phyloP scores from a whole-genome alignment of 306 rosid species.

The Leucaena leucocephala region DNA sequence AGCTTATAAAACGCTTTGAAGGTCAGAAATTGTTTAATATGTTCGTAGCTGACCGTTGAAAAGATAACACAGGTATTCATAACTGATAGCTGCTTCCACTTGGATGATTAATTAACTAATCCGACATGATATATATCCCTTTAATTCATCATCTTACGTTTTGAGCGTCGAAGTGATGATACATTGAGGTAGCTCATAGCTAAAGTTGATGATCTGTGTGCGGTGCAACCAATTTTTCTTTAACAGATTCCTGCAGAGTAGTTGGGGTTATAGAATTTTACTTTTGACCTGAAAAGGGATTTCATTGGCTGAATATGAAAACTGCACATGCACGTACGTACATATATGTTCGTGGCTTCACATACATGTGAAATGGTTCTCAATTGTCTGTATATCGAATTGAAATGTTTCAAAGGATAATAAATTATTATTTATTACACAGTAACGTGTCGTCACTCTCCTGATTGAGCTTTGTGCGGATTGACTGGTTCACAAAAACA shows the following conservation, averaged over 20 bases:
- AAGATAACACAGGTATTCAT: neutral
- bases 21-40: neutral
- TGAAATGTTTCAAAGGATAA: neutral
- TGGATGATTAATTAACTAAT: neutral
- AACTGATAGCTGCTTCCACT: neutral
- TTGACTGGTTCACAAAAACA: slow-evolving; percentile 11
- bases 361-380: neutral
- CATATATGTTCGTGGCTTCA: neutral
- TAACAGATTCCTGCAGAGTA: too few relatives aligned
- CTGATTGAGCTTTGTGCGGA: neutral
- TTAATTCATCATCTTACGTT: neutral
- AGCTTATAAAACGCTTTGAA: neutral
- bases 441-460: neutral
- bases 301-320: neutral
- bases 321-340: neutral
- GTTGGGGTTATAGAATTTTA: neutral
- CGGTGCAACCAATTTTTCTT: neutral
- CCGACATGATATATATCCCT: neutral
- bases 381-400: neutral
- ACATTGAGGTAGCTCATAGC: neutral
- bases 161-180: neutral
- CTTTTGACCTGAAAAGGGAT: neutral
- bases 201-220: too few relatives aligned
- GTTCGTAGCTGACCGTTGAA: neutral
- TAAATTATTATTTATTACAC: neutral